Evolutionary conservation across 768 basidiomycete genomes (phyloP).

Genomic region (Lepiota brunneoincarnata): DNA sequence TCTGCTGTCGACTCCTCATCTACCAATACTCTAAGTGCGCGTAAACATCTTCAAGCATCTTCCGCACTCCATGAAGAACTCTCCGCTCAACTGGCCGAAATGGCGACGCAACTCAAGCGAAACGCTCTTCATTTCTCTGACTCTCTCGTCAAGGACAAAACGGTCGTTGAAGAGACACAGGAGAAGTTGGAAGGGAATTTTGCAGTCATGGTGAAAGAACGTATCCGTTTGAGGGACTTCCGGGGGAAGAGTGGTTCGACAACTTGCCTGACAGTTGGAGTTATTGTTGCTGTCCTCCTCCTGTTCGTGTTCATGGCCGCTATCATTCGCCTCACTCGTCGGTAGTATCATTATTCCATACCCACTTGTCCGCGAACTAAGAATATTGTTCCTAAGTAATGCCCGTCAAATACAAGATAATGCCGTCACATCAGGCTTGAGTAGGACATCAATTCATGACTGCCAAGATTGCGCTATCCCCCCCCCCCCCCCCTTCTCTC

Average conservation of each 20-base stretch:
- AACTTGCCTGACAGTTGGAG: conserved; percentile 67
- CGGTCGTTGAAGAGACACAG: conserved; percentile 62
- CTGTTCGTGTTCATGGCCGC: conserved; percentile 73
- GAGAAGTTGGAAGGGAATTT: conserved; percentile 74
- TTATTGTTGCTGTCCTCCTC: conserved; percentile 62
- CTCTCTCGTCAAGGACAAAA: conserved; percentile 71
- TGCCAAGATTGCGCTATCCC: no score
- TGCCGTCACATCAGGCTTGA: no score
- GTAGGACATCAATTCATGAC: no score
- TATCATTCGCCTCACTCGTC: conserved; percentile 54
- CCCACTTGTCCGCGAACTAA: no score
- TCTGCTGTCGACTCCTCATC: conserved; percentile 33
- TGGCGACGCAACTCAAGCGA: conserved; percentile 85
- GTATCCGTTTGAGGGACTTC: conserved; percentile 58
- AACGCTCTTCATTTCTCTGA: conserved; percentile 80
- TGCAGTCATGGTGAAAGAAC: conserved; percentile 64
- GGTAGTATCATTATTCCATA: not conserved
- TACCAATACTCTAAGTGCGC: not conserved
- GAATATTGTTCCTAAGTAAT: no score
- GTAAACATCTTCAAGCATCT: conserved; percentile 42
- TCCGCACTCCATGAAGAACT: conserved; percentile 70
- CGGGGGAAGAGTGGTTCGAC: conserved; percentile 64
- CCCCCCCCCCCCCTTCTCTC: no score
- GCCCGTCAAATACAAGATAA: no score
- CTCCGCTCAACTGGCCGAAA: conserved; percentile 69